Evolutionary conservation across 352 stramenopile species (phyloP), one percentile per base, ranked within the genome.

Genomic region (Globisporangium acanthophoron): DNA sequence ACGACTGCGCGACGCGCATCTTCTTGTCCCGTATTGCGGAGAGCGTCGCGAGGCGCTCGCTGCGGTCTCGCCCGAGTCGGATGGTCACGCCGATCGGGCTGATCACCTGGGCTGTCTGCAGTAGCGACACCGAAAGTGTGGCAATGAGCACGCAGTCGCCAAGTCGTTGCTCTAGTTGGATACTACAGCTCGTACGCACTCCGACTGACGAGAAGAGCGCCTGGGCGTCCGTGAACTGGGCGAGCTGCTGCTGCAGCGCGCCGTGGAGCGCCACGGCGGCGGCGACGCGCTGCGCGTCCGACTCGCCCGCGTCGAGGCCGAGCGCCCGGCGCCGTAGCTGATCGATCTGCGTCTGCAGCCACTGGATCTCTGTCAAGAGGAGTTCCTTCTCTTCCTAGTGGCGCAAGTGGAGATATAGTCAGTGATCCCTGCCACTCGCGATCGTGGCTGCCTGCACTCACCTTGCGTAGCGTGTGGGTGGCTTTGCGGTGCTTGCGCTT

Each of bases 351-450:
- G 63, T 56, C 55, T 80, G 67, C 37, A 81, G 46, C 31, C 47
- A 39, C 61, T 67, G 11, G 3, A 80, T 54, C 48, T 85, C 58
- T 13, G 47, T 15, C 27, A 74, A 49, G 0, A 85, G 55, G 44
- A 27, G 53, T 37, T 67, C 47, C 39, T 71, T 79, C 58, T 85
- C 67, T 55, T 85, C 74, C 12, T 61, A 54, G 39, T 74, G 73
- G 21, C 70, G 66, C 16, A 58, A 33, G 11, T 15, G 18, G 5
- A 24, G 5, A 33, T 6, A 12, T 20, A 33, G 9, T 8, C 1
- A 39, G 33, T 9, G 33, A 39, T 39, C 0, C 12, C 33, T 12
- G 33, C 33, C 12, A 11, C 1, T 2, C 1, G 12, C 8, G 33
- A 15, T 13, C 31, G 8, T 7, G 31, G 33, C 9, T 39, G 33